A percentile compares a stretch with the other conserved stretches of the same genome.
Evolutionary conservation across 2,329 filamentous ascomycete species (phyloP).

Genomic region (Ophiostoma himal-ulmi): DNA sequence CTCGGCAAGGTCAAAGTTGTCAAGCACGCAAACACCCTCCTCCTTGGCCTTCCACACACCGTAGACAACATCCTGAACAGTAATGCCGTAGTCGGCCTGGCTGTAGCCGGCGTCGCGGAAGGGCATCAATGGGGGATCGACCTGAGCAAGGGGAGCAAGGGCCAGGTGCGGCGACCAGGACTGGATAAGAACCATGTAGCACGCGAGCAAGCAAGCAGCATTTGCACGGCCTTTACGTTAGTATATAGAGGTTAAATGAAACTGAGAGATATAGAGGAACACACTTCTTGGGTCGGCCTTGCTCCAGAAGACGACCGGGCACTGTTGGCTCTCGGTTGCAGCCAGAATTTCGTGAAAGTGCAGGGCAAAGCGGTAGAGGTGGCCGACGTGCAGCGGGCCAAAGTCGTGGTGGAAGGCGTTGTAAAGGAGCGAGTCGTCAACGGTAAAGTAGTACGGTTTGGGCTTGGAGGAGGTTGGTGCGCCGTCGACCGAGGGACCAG

Average conservation of each 20-base stretch:
- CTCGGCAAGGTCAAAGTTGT: constrained; percentile 93
- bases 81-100: constrained; percentile 93
- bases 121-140: constrained; percentile 96
- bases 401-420: constrained; percentile 99
- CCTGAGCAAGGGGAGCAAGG: constrained; percentile 89
- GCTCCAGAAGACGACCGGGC: constrained; percentile 94
- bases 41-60: constrained; percentile 99
- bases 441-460: constrained; percentile 86
- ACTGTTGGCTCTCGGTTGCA: constrained; percentile 81
- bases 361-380: constrained; percentile 92
- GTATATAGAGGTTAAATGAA: constrained; percentile 22
- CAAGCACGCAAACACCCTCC: constrained; percentile 81
- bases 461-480: constrained; percentile 36
- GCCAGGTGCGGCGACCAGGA: constrained; percentile 95
- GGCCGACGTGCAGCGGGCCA: constrained; percentile 92
- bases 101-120: constrained; percentile 98
- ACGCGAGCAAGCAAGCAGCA: constrained; percentile 87
- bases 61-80: constrained; percentile 95
- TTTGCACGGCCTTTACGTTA: constrained; percentile 70
- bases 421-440: constrained; percentile 88
- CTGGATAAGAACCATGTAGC: constrained; percentile 98
- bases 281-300: constrained; percentile 82
- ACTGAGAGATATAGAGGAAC: constrained; percentile 32
- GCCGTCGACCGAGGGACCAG: constrained; percentile 42
- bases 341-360: constrained; percentile 93